phyloP scores from a whole-genome alignment of 306 rosid genomes.

The Albizia julibrissin region DNA sequence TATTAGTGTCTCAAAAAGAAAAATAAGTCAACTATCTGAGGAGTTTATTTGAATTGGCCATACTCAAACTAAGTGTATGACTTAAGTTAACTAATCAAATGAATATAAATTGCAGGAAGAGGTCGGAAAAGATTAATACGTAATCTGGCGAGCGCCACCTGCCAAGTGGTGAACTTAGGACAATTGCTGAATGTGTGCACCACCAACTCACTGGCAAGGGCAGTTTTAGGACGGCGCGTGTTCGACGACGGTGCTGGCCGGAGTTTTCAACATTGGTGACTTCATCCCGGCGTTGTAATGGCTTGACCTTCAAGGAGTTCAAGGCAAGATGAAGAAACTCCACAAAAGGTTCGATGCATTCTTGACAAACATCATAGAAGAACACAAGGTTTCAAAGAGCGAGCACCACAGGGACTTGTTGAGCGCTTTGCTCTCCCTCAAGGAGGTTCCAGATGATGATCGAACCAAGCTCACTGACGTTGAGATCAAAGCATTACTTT shows the following conservation, averaged over 20 bases:
- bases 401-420: conserved; percentile 53
- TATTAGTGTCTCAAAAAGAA: too few species aligned
- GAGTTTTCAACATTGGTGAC: conserved; percentile 70
- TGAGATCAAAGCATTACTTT: conserved; percentile 72
- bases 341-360: conserved; percentile 66
- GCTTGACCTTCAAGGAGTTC: conserved; percentile 69
- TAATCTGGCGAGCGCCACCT: conserved; percentile 44
- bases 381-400: conserved; percentile 37
- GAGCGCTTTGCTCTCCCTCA: conserved; percentile 48
- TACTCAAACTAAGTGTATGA: too few species aligned
- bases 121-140: conserved; percentile 42
- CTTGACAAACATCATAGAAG: conserved; percentile 53
- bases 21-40: too few species aligned
- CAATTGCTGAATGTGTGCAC: conserved; percentile 62
- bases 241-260: conserved; percentile 60
- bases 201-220: conserved; percentile 60
- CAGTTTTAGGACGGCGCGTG: conserved; percentile 63
- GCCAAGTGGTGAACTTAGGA: conserved; percentile 48
- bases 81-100: neutral
- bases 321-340: conserved; percentile 55
- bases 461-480: conserved; percentile 47
- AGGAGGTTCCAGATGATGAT: conserved; percentile 44
- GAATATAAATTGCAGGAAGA: conserved; percentile 61
- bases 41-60: too few species aligned
- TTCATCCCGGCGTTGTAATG: conserved; percentile 66